Percentiles rank a stretch among this genome's conserved stretches.
Conservation (phyloP, 768 basidiomycete species). For the Boletus sp. region DNA sequence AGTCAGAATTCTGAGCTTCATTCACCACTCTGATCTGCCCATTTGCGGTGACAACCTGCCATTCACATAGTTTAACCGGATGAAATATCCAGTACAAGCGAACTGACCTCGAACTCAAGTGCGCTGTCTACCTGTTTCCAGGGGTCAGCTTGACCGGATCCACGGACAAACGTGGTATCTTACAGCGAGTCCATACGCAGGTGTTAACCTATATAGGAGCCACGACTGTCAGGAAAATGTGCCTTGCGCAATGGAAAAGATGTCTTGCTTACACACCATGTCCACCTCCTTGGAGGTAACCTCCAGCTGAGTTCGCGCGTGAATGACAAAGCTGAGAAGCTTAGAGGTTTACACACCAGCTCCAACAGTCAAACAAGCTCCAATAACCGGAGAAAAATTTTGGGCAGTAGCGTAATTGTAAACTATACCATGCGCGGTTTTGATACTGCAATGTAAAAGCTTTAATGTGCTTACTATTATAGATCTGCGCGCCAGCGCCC, state of each 20-base stretch:
- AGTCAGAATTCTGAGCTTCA: slow-evolving; percentile 39
- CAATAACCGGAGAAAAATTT: slow-evolving; percentile 19
- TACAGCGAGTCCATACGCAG: slow-evolving; percentile 44
- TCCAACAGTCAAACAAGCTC: slow-evolving; percentile 22
- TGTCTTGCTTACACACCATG: slow-evolving; percentile 32
- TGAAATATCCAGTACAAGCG: not conserved
- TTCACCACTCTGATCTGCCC: slow-evolving; percentile 42
- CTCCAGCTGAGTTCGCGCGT: slow-evolving; percentile 36
- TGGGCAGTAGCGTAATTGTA: slow-evolving; percentile 12
- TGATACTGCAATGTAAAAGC: not conserved
- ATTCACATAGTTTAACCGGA: not conserved
- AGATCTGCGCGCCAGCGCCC: slow-evolving; percentile 17
- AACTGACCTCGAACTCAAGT: slow-evolving; percentile 38
- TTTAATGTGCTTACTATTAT: slow-evolving; percentile 7
- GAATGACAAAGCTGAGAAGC: not conserved
- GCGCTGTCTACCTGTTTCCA: slow-evolving; percentile 42
- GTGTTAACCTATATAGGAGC: slow-evolving; percentile 26
- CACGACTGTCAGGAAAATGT: not conserved
- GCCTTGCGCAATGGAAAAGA: not conserved
- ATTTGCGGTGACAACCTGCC: slow-evolving; percentile 38
- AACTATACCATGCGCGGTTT: slow-evolving; percentile 3
- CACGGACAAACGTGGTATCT: not conserved
- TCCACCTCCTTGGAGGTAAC: slow-evolving; percentile 51
- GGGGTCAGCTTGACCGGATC: not conserved
- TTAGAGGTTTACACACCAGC: slow-evolving; percentile 1